Evolutionary conservation across 75 land plant species (phyloP).

Genomic region (Ceratopteris richardii): DNA sequence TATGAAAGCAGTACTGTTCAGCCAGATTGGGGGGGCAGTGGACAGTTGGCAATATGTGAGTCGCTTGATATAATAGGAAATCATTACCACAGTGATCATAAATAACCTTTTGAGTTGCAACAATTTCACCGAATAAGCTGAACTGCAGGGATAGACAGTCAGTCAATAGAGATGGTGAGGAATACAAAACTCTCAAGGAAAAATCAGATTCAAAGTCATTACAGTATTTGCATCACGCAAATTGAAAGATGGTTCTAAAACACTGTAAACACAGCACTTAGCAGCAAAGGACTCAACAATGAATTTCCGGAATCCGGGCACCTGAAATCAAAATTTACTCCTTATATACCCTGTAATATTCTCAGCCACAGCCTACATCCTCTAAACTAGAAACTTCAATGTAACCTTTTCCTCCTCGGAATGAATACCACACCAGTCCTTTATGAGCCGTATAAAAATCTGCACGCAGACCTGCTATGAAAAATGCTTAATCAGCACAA

Average conservation of each 20-base stretch:
- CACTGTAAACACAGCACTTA: conserved; percentile 77
- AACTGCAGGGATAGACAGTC: conserved; percentile 36
- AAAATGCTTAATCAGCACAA: background rate
- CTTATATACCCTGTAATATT: background rate
- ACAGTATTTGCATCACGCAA: conserved; percentile 96
- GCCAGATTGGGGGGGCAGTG: conserved; percentile 84
- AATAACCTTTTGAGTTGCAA: conserved; percentile 74
- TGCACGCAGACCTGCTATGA: conserved; percentile 75
- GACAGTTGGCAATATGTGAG: conserved; percentile 58
- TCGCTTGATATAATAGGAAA: conserved; percentile 62
- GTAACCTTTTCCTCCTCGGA: conserved; percentile 73
- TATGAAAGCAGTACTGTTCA: conserved; percentile 67
- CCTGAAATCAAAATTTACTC: conserved; percentile 37
- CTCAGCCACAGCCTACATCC: background rate
- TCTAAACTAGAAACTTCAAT: background rate
- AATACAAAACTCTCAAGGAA: background rate
- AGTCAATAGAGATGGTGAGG: too few species aligned
- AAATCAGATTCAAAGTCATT: conserved; percentile 12
- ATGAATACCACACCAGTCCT: conserved; percentile 72
- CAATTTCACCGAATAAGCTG: conserved; percentile 82
- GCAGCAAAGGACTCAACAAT: conserved; percentile 78
- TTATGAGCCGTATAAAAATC: conserved; percentile 64
- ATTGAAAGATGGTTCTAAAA: conserved; percentile 80
- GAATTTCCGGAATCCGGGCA: conserved; percentile 86
- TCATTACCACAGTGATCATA: conserved; percentile 90